Evolutionary conservation across 2,329 filamentous ascomycete species (phyloP), one percentile per base, ranked within the genome.

Genomic region (Myriosclerotinia scirpicola): DNA sequence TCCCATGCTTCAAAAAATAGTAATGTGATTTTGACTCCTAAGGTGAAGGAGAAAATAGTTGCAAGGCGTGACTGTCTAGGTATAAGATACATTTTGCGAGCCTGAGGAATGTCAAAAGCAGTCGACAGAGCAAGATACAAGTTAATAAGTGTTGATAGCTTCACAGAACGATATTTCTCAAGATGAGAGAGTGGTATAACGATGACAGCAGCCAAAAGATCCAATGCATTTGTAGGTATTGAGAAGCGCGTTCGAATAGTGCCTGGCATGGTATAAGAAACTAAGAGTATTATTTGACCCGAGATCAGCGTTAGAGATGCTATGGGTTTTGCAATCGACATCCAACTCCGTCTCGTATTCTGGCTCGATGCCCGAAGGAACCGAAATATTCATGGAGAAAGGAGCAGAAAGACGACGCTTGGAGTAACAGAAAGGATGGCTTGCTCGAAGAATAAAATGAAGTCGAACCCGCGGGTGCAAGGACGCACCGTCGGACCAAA

Each of bases 1-100:
- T 71, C 67, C 15, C 48, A 56, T 17, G 56, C 63, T 67, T 71
- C 70, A 9, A 68, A 46, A 4, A 66, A 20, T 5, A 71, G 42
- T 36, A 71, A 54, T 1, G 55, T 17, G 22, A 67, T 56, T 36
- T 67, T 69, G 12, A 68, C 44, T 38, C 5, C 54, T 54, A 15
- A 72, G 26, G 20, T 66, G 70, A 9, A 42, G 15, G 15, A 58
- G 56, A 12, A 72, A 59, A 17, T 66, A 12, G 20, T 67, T 42
- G 1, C 66, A 67, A n/a, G 68, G 66, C 7, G 61, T 56, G 42
- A 38, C 3, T 42, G 38, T 11, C 22, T 15, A 11, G 20, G 54
- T 30, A 26, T 11, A 42, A 30, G 2, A 30, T n/a, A 60, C 52
- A n/a, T 60, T 60, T 17, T 48, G 14, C 56, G 17, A 48, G 42